Conservation (phyloP, 2,329 filamentous ascomycete genomes). For the Fusarium buxicola region DNA sequence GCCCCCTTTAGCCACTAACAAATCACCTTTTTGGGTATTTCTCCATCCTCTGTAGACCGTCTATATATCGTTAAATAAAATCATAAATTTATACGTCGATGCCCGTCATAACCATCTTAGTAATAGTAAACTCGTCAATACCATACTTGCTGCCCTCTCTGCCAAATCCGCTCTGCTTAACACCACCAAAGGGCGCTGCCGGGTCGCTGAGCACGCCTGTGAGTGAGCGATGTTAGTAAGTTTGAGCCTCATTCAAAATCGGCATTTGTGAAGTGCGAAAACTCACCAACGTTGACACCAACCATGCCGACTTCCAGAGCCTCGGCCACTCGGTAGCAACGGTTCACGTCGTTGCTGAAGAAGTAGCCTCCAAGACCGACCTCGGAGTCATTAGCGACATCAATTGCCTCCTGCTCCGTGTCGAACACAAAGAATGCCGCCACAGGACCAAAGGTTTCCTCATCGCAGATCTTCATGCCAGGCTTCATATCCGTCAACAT, state of each 20-base stretch:
- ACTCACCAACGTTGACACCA: slow-evolving; percentile 49
- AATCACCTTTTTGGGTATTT: slow-evolving; percentile 37
- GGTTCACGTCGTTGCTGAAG: slow-evolving; percentile 62
- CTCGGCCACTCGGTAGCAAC: slow-evolving; percentile 57
- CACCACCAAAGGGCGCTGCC: slow-evolving; percentile 74
- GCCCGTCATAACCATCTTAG: slow-evolving; percentile 66
- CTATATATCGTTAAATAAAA: slow-evolving; percentile 9
- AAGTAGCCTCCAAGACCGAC: slow-evolving; percentile 81
- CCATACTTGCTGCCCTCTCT: slow-evolving; percentile 80
- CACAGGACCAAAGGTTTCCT: slow-evolving; percentile 80
- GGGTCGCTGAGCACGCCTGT: slow-evolving; percentile 61
- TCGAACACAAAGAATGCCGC: slow-evolving; percentile 77
- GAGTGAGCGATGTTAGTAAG: slow-evolving; percentile 29
- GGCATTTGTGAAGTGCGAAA: neutral
- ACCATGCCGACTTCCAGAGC: slow-evolving; percentile 60
- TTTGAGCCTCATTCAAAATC: neutral
- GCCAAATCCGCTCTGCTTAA: slow-evolving; percentile 82
- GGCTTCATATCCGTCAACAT: slow-evolving; percentile 75
- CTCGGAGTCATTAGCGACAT: slow-evolving; percentile 72
- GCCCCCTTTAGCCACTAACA: slow-evolving; percentile 7
- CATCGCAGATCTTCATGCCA: slow-evolving; percentile 73
- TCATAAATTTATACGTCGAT: slow-evolving; percentile 37
- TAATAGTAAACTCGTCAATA: slow-evolving; percentile 76
- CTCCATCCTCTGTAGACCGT: slow-evolving; percentile 18
- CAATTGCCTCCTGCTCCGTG: slow-evolving; percentile 74